Conservation (phyloP, 805 yeast genomes). For the Wickerhamiella kazuoi region DNA sequence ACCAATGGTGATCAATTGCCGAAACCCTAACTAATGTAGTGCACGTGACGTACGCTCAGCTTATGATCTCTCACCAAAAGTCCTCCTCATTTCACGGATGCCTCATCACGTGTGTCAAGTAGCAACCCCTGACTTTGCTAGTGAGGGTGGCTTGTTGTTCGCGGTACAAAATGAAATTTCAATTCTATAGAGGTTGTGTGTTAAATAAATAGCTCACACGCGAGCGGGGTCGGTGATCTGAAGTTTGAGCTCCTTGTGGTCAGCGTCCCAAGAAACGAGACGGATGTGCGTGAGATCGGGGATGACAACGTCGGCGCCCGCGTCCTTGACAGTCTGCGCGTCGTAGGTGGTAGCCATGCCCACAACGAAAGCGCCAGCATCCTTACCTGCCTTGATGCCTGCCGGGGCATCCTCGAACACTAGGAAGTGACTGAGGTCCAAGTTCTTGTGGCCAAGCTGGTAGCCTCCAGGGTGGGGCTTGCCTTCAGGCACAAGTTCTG, state of each 20-base stretch:
- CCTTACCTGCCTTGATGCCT: constrained; percentile 68
- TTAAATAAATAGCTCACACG: constrained; percentile 1
- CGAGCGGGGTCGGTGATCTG: constrained; percentile 11
- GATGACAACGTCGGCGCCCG: constrained; percentile 73
- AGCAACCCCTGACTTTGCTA: too few species aligned
- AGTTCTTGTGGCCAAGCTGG: constrained; percentile 23
- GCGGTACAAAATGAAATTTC: too few species aligned
- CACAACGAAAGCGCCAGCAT: constrained; percentile 64
- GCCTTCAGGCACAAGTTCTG: constrained; percentile 61
- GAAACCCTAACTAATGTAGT: too few species aligned
- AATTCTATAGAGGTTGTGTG: too few species aligned
- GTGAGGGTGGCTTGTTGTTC: too few species aligned
- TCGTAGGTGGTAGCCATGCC: constrained; percentile 73
- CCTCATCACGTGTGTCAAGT: too few species aligned
- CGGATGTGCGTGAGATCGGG: constrained; percentile 48
- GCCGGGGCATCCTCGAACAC: constrained; percentile 85
- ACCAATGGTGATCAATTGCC: neutral
- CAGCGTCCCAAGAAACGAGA: constrained; percentile 35
- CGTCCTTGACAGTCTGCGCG: constrained; percentile 45
- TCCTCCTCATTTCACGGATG: too few species aligned
- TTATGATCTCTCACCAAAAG: too few species aligned
- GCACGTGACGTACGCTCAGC: too few species aligned
- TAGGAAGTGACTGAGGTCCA: constrained; percentile 25
- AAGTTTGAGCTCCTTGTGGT: constrained; percentile 15
- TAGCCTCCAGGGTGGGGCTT: constrained; percentile 83